Evolutionary conservation across 768 basidiomycete species (phyloP).

Genomic region (Leccinum aurantiacum): DNA sequence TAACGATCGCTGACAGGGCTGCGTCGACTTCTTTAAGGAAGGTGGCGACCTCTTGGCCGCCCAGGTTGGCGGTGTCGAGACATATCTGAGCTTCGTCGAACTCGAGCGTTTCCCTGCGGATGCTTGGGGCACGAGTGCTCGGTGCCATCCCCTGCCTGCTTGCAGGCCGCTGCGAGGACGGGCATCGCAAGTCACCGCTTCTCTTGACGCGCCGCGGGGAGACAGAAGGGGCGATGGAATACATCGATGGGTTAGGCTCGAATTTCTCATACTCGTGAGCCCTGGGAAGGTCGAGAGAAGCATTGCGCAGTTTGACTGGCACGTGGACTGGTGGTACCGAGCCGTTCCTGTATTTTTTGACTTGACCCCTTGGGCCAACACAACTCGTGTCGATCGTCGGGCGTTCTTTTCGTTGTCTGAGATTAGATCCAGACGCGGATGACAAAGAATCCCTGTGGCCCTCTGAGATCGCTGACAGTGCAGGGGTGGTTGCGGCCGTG

Average conservation of each 20-base stretch:
- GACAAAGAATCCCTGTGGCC: slow-evolving; percentile 8
- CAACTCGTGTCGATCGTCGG: slow-evolving; percentile 35
- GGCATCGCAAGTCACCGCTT: slow-evolving; percentile 20
- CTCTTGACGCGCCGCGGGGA: slow-evolving; percentile 25
- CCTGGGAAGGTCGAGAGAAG: slow-evolving; percentile 33
- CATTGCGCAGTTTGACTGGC: slow-evolving; percentile 29
- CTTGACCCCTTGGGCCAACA: slow-evolving; percentile 32
- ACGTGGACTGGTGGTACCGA: slow-evolving; percentile 33
- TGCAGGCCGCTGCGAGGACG: slow-evolving; percentile 27
- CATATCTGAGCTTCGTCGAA: slow-evolving; percentile 33
- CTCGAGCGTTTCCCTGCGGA: slow-evolving; percentile 31
- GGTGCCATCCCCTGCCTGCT: slow-evolving; percentile 27
- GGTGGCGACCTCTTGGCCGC: slow-evolving; percentile 32
- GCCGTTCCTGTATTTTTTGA: slow-evolving; percentile 32
- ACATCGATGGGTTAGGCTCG: slow-evolving; percentile 32
- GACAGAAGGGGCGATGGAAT: slow-evolving; percentile 31
- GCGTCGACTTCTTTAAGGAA: slow-evolving; percentile 34
- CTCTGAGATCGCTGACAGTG: slow-evolving; percentile 24
- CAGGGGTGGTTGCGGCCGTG: slow-evolving; percentile 30
- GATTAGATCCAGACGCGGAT: slow-evolving; percentile 17
- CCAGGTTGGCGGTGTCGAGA: slow-evolving; percentile 31
- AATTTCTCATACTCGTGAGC: slow-evolving; percentile 23
- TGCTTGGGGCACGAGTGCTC: slow-evolving; percentile 27
- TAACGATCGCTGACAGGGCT: slow-evolving; percentile 26
- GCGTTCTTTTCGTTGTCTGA: slow-evolving; percentile 30